Percentiles rank a stretch among this genome's conserved stretches.
Conservation (phyloP, 805 yeast species). For the Gaillardinia entomophila region DNA sequence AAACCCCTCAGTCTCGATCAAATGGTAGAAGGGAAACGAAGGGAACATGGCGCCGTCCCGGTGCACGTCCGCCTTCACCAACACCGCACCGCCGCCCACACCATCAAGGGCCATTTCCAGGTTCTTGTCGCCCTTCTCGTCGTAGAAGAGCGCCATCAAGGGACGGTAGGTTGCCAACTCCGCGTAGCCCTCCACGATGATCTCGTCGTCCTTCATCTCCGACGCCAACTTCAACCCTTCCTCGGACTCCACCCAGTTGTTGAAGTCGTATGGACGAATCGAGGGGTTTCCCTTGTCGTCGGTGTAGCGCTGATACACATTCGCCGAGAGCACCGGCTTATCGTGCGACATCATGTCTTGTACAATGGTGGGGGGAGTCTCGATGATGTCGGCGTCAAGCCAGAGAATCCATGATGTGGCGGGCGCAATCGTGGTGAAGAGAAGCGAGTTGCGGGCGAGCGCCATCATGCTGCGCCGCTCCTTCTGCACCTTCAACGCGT, state of each 20-base stretch:
- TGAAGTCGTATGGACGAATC: slow-evolving; percentile 88
- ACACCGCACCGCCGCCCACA: slow-evolving; percentile 95
- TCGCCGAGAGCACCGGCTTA: slow-evolving; percentile 85
- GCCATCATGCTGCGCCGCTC: slow-evolving; percentile 90
- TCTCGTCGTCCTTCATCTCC: slow-evolving; percentile 77
- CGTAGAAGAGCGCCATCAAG: slow-evolving; percentile 85
- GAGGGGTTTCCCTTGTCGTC: slow-evolving; percentile 54
- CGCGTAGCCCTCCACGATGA: slow-evolving; percentile 88
- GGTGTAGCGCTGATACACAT: slow-evolving; percentile 80
- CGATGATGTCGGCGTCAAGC: slow-evolving; percentile 93
- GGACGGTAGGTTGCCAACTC: slow-evolving; percentile 94
- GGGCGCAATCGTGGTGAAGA: slow-evolving; percentile 85
- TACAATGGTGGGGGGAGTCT: slow-evolving; percentile 74
- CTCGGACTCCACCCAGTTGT: slow-evolving; percentile 89
- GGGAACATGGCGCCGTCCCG: slow-evolving; percentile 99
- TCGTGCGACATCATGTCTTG: slow-evolving; percentile 85
- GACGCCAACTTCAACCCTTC: slow-evolving; percentile 74
- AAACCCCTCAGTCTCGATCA: slow-evolving; percentile 97
- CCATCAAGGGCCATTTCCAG: slow-evolving; percentile 88
- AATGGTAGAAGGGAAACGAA: slow-evolving; percentile 92
- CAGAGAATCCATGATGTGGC: slow-evolving; percentile 93
- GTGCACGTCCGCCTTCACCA: slow-evolving; percentile 96
- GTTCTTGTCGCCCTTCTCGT: slow-evolving; percentile 52
- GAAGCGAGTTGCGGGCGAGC: slow-evolving; percentile 83
- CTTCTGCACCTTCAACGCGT: slow-evolving; percentile 80